These are phyloP conservation scores for Gonium pectorale DNA, from an alignment of 139 green algal genomes.

Conservation along the genomic window DNA sequence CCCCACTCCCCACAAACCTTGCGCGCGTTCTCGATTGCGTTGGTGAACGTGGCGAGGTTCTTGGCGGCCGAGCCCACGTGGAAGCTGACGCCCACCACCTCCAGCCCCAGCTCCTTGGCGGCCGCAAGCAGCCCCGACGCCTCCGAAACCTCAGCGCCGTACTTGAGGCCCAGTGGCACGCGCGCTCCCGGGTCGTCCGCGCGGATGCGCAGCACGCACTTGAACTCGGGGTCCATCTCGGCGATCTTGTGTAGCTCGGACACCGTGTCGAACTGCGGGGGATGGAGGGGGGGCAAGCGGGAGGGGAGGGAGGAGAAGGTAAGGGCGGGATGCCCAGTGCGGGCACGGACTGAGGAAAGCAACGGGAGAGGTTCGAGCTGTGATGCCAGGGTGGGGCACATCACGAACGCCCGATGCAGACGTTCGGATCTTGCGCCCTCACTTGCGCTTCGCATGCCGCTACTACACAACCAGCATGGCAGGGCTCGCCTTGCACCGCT, in stretches of 20 bases:
- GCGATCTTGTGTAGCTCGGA: constrained; percentile 94
- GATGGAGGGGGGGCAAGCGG: constrained; percentile 32
- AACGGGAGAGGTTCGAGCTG: no score
- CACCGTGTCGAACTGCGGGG: constrained; percentile 89
- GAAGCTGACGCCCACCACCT: constrained; percentile 91
- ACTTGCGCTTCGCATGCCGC: no score
- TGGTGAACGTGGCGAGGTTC: constrained; percentile 80
- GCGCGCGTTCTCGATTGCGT: constrained; percentile 73
- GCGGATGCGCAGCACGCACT: constrained; percentile 90
- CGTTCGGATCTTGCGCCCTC: no score
- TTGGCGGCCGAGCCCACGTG: constrained; percentile 91
- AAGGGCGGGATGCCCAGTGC: no score
- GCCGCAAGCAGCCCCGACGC: constrained; percentile 67
- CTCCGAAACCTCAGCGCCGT: constrained; percentile 84
- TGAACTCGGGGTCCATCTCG: constrained; percentile 67
- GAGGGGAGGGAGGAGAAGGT: neutral
- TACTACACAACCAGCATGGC: no score
- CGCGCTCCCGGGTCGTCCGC: constrained; percentile 84
- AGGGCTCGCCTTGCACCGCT: no score
- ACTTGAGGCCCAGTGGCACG: constrained; percentile 87
- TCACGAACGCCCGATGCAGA: no score
- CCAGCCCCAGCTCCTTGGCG: constrained; percentile 63
- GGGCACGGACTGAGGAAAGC: no score
- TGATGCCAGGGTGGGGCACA: no score
- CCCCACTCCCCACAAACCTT: neutral